phyloP scores from a whole-genome alignment of 768 basidiomycete species.

The Pleurotus tuoliensis region DNA sequence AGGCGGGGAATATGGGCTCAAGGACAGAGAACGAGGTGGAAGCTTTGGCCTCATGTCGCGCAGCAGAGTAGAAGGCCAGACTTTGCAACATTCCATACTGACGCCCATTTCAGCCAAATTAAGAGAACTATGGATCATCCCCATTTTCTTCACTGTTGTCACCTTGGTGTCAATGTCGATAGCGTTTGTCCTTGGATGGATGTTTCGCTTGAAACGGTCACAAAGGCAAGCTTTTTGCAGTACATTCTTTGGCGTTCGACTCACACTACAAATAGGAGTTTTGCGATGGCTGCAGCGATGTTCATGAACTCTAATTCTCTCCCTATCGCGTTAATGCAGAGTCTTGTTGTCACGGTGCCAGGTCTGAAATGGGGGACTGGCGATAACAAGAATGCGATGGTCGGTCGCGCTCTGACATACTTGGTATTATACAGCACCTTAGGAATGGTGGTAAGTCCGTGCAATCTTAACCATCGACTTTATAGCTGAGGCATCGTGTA shows the following conservation, averaged over 20 bases:
- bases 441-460: constrained; percentile 81
- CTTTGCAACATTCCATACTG: no score
- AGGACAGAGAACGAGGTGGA: no score
- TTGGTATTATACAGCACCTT: constrained; percentile 91
- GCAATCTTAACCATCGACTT: background rate
- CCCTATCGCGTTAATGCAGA: constrained; percentile 92
- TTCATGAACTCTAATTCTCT: constrained; percentile 96
- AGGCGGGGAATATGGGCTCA: background rate
- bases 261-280: constrained; percentile 44
- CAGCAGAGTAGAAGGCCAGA: no score
- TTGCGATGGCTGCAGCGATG: constrained; percentile 79
- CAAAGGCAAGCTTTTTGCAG: constrained; percentile 56
- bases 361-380: constrained; percentile 77
- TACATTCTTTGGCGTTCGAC: background rate
- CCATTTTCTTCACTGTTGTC: constrained; percentile 79
- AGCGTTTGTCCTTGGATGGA: constrained; percentile 56
- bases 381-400: constrained; percentile 84
- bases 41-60: no score
- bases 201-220: constrained; percentile 65
- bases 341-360: constrained; percentile 78
- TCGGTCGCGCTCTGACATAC: constrained; percentile 87
- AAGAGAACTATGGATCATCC: constrained; percentile 79
- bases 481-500: constrained; percentile 21
- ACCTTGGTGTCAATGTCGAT: constrained; percentile 68
- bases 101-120: constrained; percentile 52